Percentiles rank a stretch among this genome's conserved stretches.
These are phyloP conservation scores for Sarocladiaceae sp. DNA, from an alignment of 2,329 filamentous ascomycete genomes.

Conservation along the genomic window DNA sequence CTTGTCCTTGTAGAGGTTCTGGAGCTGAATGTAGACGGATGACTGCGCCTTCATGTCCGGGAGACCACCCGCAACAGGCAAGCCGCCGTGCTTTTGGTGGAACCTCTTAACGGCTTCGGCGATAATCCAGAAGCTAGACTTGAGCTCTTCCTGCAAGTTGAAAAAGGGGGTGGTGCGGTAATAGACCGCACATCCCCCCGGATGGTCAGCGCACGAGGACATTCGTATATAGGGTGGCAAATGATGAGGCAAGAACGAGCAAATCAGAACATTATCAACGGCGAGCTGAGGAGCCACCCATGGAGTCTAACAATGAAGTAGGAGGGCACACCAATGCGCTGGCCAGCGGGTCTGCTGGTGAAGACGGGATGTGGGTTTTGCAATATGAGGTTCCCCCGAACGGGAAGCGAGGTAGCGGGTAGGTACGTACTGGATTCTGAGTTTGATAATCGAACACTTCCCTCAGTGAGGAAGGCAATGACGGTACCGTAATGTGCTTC, in stretches of 20 bases:
- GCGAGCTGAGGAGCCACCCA: too few species aligned
- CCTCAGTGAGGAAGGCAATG: conserved; percentile 61
- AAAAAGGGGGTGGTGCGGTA: too few species aligned
- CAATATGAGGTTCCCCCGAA: conserved; percentile 16
- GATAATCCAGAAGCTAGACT: conserved; percentile 79
- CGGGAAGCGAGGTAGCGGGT: neutral
- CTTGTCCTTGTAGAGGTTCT: conserved; percentile 88
- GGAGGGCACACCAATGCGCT: too few species aligned
- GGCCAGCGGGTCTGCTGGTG: neutral
- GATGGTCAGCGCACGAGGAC: conserved; percentile 4
- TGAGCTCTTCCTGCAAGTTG: conserved; percentile 35
- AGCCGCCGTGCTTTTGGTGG: conserved; percentile 61
- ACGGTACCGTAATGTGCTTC: conserved; percentile 70
- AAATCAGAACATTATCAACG: too few species aligned
- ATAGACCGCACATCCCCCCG: conserved; percentile 4
- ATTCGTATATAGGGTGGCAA: conserved; percentile 15
- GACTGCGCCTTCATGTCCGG: conserved; percentile 98
- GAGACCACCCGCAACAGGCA: conserved; percentile 80
- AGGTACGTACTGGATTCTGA: conserved; percentile 41
- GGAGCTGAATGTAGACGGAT: conserved; percentile 79
- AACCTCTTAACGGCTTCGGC: conserved; percentile 74
- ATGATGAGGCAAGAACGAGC: conserved; percentile 6
- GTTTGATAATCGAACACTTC: conserved; percentile 70
- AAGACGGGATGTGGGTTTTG: neutral
- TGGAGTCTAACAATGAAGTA: too few species aligned